Conservation (phyloP, 1,284 basidiomycete species). For the Ceratobasidium papillatum region DNA sequence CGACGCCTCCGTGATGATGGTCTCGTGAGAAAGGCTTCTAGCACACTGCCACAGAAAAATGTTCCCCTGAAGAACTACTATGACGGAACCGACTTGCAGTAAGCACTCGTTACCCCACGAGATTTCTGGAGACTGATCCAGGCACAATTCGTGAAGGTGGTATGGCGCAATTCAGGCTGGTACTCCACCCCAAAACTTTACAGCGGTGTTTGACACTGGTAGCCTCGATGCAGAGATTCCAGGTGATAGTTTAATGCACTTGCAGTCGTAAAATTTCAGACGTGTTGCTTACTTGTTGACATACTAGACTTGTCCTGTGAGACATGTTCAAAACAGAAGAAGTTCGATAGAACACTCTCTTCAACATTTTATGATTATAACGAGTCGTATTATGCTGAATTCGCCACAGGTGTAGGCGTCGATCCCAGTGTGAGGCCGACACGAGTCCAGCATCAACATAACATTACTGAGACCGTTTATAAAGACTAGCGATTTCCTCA, state of each 20-base stretch:
- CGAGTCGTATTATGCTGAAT: not conserved
- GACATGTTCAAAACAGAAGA: not conserved
- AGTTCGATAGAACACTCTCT: not conserved
- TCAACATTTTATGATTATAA: not conserved
- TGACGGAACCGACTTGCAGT: slow-evolving; percentile 45
- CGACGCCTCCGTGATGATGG: not conserved
- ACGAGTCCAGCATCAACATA: no score
- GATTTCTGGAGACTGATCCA: not conserved
- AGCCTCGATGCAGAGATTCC: slow-evolving; percentile 36
- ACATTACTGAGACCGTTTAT: no score
- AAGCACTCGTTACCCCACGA: not conserved
- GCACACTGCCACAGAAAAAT: slow-evolving; percentile 3
- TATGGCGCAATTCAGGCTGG: slow-evolving; percentile 45
- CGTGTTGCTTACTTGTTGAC: no score
- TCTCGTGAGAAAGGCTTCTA: not conserved
- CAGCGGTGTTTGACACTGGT: slow-evolving; percentile 46
- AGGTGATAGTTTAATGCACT: no score
- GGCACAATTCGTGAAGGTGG: slow-evolving; percentile 37
- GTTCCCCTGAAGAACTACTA: slow-evolving; percentile 42
- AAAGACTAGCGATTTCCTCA: slow-evolving; percentile 29
- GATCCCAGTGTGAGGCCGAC: slow-evolving; percentile 55
- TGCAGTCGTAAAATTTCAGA: no score
- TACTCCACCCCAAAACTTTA: slow-evolving; percentile 44
- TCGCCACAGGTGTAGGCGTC: slow-evolving; percentile 64
- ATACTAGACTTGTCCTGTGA: no score